Evolutionary conservation across 1,139 yeast genomes (phyloP).

Genomic region (Yamadazyma triangularis): DNA sequence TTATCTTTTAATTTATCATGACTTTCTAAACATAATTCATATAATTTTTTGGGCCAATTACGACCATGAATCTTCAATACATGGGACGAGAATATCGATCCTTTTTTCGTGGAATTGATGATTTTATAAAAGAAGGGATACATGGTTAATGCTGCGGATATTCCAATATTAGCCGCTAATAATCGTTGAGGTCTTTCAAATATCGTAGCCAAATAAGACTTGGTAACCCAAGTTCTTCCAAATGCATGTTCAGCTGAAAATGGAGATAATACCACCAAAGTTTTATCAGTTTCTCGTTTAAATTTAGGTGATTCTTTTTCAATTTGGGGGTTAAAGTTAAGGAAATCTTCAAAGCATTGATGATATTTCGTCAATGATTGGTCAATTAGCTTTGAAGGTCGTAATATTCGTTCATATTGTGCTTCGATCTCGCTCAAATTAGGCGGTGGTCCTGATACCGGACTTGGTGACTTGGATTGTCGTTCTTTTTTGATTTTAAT

Average conservation of each 20-base stretch:
- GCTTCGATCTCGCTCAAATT: slow-evolving; percentile 7
- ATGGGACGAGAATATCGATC: slow-evolving; percentile 51
- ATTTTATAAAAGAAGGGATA: slow-evolving; percentile 59
- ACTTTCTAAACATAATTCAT: slow-evolving; percentile 57
- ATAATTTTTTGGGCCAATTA: slow-evolving; percentile 63
- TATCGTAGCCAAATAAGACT: slow-evolving; percentile 61
- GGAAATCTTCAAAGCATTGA: slow-evolving; percentile 42
- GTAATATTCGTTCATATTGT: slow-evolving; percentile 21
- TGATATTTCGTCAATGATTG: slow-evolving; percentile 34
- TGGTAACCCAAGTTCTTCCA: slow-evolving; percentile 74
- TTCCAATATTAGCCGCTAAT: slow-evolving; percentile 71
- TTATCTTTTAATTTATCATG: slow-evolving; percentile 51
- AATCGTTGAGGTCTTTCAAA: slow-evolving; percentile 84
- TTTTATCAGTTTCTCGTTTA: slow-evolving; percentile 41
- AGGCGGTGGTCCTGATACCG: slow-evolving; percentile 1
- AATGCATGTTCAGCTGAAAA: slow-evolving; percentile 64
- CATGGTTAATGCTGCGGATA: slow-evolving; percentile 71
- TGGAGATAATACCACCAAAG: slow-evolving; percentile 55
- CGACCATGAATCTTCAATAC: slow-evolving; percentile 73
- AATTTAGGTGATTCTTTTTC: slow-evolving; percentile 47
- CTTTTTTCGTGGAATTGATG: slow-evolving; percentile 42
- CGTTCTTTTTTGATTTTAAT: slow-evolving; percentile 13
- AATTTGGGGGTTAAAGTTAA: slow-evolving; percentile 53
- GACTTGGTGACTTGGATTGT: slow-evolving; percentile 8
- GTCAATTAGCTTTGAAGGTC: slow-evolving; percentile 33